Evolutionary conservation across 2,329 filamentous ascomycete species (phyloP).

Genomic region (Ascosphaera aggregata): DNA sequence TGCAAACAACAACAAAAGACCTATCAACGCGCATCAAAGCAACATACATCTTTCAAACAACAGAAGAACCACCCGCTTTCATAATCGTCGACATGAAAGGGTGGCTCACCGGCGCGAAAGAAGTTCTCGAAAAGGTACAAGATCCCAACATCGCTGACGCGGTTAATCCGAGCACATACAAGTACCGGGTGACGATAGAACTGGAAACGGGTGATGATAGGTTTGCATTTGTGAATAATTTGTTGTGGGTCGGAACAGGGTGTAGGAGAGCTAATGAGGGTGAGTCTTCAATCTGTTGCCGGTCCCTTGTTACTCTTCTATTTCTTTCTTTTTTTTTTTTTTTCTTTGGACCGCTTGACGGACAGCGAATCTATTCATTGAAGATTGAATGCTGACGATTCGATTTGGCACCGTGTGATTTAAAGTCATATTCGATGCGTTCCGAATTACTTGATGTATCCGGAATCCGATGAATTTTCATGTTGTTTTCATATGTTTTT

Average conservation of each 20-base stretch:
- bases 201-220: conserved; percentile 28
- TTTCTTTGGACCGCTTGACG: neutral
- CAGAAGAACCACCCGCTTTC: conserved; percentile 26
- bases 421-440: conserved; percentile 15
- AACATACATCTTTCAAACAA: conserved; percentile 26
- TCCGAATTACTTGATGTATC: conserved; percentile 13
- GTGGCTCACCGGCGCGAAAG: conserved; percentile 25
- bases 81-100: conserved; percentile 24
- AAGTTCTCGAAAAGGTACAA: conserved; percentile 24
- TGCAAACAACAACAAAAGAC: conserved; percentile 25
- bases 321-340: neutral
- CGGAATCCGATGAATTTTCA: neutral
- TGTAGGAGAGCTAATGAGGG: conserved; percentile 23
- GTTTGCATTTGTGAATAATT: conserved; percentile 25
- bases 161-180: conserved; percentile 25
- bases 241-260: conserved; percentile 27
- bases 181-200: conserved; percentile 23
- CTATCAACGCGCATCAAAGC: conserved; percentile 21
- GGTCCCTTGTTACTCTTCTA: neutral
- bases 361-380: no score
- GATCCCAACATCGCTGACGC: conserved; percentile 21
- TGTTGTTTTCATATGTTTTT: neutral
- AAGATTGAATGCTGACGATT: no score
- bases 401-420: neutral
- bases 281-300: conserved; percentile 7